Conservation (phyloP, 371 early-diverging fungal species). For the Gilbertella persicaria region DNA sequence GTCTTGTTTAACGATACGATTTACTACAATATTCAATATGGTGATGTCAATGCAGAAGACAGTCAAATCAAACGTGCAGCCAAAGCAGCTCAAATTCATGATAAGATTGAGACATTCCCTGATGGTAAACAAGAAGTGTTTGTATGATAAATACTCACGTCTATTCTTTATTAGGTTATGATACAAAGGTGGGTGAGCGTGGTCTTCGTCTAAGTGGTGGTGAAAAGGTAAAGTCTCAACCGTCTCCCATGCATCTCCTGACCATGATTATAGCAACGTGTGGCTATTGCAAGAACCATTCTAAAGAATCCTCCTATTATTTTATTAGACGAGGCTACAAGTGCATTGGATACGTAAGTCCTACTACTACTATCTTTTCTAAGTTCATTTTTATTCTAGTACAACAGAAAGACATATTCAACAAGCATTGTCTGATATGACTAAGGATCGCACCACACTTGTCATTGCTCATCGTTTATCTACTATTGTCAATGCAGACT, state of each 20-base stretch:
- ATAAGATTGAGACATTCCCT: constrained; percentile 64
- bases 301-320: constrained; percentile 45
- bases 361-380: neutral
- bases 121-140: constrained; percentile 47
- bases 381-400: constrained; percentile 12
- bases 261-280: constrained; percentile 69
- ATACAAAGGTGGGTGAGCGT: constrained; percentile 92
- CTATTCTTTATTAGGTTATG: constrained; percentile 65
- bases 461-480: constrained; percentile 90
- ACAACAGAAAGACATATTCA: constrained; percentile 83
- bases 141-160: too few species aligned
- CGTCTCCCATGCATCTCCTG: constrained; percentile 37
- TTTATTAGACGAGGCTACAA: constrained; percentile 56
- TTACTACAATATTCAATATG: constrained; percentile 81
- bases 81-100: constrained; percentile 79
- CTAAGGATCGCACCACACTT: constrained; percentile 85
- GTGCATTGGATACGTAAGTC: constrained; percentile 59
- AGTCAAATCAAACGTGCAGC: constrained; percentile 78
- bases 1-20: constrained; percentile 86
- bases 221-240: constrained; percentile 61
- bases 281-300: constrained; percentile 50
- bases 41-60: constrained; percentile 57
- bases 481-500: constrained; percentile 72
- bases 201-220: constrained; percentile 90
- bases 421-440: constrained; percentile 57